These are phyloP conservation scores for Hyaloscypha finlandica DNA, from an alignment of 495 filamentous ascomycete genomes.

Conservation along the genomic window DNA sequence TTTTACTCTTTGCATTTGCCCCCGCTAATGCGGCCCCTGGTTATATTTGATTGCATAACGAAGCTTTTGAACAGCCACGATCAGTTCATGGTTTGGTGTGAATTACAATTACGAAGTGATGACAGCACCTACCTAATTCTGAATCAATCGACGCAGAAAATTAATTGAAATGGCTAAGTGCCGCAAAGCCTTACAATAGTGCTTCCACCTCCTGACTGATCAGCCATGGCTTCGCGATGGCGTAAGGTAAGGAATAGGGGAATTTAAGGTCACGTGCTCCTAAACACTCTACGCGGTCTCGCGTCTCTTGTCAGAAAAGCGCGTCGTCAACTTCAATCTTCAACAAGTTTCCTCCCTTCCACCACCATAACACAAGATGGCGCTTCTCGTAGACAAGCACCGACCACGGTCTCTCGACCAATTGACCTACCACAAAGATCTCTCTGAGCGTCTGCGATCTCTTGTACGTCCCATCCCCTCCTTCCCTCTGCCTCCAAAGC, in stretches of 20 bases:
- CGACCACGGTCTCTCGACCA: slow-evolving; percentile 85
- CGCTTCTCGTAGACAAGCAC: slow-evolving; percentile 91
- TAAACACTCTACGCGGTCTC: slow-evolving; percentile 1
- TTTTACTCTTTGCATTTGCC: no score
- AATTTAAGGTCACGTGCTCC: background rate
- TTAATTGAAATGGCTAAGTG: no score
- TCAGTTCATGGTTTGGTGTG: no score
- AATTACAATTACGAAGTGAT: no score
- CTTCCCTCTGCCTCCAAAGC: slow-evolving; percentile 16
- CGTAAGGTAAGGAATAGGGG: background rate
- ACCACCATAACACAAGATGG: slow-evolving; percentile 41
- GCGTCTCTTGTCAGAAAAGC: background rate
- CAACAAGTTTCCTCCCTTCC: background rate
- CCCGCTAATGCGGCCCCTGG: no score
- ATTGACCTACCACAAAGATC: slow-evolving; percentile 84
- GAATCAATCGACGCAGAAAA: no score
- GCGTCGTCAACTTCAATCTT: background rate
- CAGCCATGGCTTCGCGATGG: no score
- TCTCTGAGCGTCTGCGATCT: slow-evolving; percentile 84
- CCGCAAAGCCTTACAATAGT: no score
- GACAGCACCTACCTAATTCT: no score
- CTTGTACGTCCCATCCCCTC: slow-evolving; percentile 60
- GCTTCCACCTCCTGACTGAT: background rate
- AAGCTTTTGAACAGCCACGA: no score
- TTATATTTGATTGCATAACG: no score